These are phyloP conservation scores for Exophiala sp. DNA, from an alignment of 2,329 filamentous ascomycete genomes.

Conservation along the genomic window DNA sequence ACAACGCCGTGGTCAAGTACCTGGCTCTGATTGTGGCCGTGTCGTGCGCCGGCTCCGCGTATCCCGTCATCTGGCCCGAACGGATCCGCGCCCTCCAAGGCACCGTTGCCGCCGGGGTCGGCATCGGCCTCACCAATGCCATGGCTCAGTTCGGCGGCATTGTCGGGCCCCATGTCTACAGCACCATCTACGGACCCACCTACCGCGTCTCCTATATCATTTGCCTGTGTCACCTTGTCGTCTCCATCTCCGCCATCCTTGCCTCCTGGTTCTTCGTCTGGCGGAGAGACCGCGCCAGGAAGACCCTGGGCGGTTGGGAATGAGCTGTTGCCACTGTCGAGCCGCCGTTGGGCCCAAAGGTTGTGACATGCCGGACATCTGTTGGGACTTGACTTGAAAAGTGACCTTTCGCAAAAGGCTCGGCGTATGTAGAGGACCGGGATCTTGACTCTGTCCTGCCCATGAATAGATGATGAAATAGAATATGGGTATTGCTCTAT, in stretches of 20 bases:
- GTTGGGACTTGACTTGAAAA: too few species aligned
- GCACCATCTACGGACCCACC: slow-evolving; percentile 37
- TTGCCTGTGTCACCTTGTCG: slow-evolving; percentile 33
- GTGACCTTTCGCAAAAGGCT: too few species aligned
- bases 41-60: slow-evolving; percentile 38
- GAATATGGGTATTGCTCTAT: too few species aligned
- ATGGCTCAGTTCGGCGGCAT: slow-evolving; percentile 42
- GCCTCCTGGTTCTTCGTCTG: slow-evolving; percentile 7
- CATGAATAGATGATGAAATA: too few species aligned
- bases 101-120: slow-evolving; percentile 38
- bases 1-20: slow-evolving; percentile 17
- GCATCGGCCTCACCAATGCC: slow-evolving; percentile 41
- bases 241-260: slow-evolving; percentile 30
- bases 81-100: slow-evolving; percentile 40
- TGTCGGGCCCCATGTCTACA: slow-evolving; percentile 39
- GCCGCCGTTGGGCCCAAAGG: too few species aligned
- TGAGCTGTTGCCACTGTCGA: too few species aligned
- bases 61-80: slow-evolving; percentile 43
- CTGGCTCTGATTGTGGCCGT: slow-evolving; percentile 19
- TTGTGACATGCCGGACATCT: too few species aligned
- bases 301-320: neutral
- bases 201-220: slow-evolving; percentile 37
- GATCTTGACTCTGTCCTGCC: too few species aligned
- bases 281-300: slow-evolving; percentile 2
- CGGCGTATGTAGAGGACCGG: too few species aligned